Evolutionary conservation across 805 yeast genomes (phyloP).

Genomic region (Candida morakotiae): DNA sequence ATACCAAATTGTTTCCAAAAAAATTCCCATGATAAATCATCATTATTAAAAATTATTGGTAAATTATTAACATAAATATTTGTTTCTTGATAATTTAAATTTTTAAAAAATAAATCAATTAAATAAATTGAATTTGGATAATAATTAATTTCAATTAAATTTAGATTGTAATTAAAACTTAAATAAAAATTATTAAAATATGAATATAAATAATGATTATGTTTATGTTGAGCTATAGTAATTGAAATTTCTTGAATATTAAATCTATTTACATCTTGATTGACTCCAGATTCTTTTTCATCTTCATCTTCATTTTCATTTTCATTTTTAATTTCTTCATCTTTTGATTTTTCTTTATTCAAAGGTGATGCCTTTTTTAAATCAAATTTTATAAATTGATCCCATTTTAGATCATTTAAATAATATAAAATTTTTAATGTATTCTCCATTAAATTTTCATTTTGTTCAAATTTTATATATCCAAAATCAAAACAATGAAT

Average conservation of each 20-base stretch:
- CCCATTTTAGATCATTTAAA: slow-evolving; percentile 45
- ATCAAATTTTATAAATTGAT: slow-evolving; percentile 36
- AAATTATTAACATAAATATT: slow-evolving; percentile 69
- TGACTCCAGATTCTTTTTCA: neutral
- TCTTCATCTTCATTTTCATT: slow-evolving; percentile 5
- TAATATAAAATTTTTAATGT: slow-evolving; percentile 46
- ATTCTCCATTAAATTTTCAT: slow-evolving; percentile 34
- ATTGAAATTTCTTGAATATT: too few relatives aligned
- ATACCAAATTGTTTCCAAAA: slow-evolving; percentile 40
- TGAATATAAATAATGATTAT: slow-evolving; percentile 24
- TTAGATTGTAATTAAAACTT: neutral
- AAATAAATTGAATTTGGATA: slow-evolving; percentile 11
- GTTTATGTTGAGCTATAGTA: slow-evolving; percentile 35
- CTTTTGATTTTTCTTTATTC: slow-evolving; percentile 10
- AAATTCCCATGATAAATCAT: slow-evolving; percentile 37
- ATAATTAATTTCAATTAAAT: slow-evolving; percentile 2
- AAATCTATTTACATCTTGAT: too few relatives aligned
- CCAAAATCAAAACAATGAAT: slow-evolving; percentile 43
- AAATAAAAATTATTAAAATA: slow-evolving; percentile 7
- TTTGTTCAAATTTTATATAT: slow-evolving; percentile 42
- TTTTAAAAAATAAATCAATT: slow-evolving; percentile 16
- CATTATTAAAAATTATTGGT: slow-evolving; percentile 52
- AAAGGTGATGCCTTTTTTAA: slow-evolving; percentile 3
- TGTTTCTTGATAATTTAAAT: slow-evolving; percentile 53
- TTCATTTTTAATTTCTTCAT: slow-evolving; percentile 6